These are phyloP conservation scores for Backusella luteola DNA, from an alignment of 192 early-diverging fungal species.

Conservation along the genomic window DNA sequence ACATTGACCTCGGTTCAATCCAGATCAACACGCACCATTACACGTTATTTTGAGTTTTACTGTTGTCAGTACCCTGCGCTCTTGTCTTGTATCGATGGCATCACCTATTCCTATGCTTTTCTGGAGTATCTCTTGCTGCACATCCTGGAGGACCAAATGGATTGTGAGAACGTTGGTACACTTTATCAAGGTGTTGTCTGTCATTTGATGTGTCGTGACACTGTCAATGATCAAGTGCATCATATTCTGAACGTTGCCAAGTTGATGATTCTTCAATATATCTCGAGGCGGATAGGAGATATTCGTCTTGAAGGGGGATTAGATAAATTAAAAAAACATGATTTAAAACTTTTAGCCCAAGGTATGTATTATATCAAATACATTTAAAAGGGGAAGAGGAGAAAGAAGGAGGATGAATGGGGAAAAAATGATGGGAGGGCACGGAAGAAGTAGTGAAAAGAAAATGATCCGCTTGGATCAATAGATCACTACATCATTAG, in stretches of 20 bases:
- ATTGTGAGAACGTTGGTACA: conserved; percentile 14
- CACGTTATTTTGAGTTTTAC: conserved; percentile 28
- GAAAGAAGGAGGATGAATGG: background rate
- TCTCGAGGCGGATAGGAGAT: background rate
- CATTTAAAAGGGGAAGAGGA: background rate
- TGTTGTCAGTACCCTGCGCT: conserved; percentile 30
- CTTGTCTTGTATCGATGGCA: conserved; percentile 35
- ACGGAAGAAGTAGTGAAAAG: background rate
- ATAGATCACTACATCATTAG: background rate
- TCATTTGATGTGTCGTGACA: conserved; percentile 19
- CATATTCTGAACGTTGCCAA: conserved; percentile 14
- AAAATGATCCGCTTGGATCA: background rate
- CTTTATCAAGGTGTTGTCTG: conserved; percentile 26
- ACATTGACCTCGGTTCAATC: conserved; percentile 15
- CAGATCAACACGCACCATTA: conserved; percentile 19
- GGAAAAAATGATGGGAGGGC: background rate
- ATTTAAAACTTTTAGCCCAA: conserved; percentile 2
- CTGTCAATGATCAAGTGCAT: conserved; percentile 16
- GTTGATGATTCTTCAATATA: conserved; percentile 4
- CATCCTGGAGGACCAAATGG: conserved; percentile 29
- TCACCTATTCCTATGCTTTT: conserved; percentile 28
- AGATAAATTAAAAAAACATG: conserved; percentile 12
- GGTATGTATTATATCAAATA: background rate
- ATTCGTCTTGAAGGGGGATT: conserved; percentile 7
- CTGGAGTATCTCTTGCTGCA: conserved; percentile 26